Evolutionary conservation across 164 flowering plant species (phyloP), one percentile per base, ranked within the genome.

Genomic region (Sextonia rubra): DNA sequence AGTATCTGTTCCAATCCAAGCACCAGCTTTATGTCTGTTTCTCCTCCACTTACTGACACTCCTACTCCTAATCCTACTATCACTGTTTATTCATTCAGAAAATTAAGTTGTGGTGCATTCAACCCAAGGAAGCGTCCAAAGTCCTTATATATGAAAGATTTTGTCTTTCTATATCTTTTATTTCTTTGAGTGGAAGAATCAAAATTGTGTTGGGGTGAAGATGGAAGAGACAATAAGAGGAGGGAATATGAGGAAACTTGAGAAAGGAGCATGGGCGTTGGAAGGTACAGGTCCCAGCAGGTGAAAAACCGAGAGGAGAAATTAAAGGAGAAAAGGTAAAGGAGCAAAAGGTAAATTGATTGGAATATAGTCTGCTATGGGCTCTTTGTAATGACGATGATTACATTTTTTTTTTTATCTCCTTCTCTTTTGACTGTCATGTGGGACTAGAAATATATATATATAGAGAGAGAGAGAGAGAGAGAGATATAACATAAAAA

Each of bases 241-340:
- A 75, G 24, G 66, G 81, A 80, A 77, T 78, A 75, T 55, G 71
- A 75, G 82, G 69, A 81, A 75, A 76, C 79, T 79, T 76, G 78
- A 70, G 81, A 82, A 82, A 85, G 82, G 87, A 82, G 87, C 73
- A 78, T 76, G 76, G 79, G 82, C 72, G 85, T 70, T 83, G 82
- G 83, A 73, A 73, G 77, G 62, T 64, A 78, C 84, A 85, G 83
- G 87, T 87, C 86, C 86, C 78, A 74, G 79, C 79, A 84, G 83
- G 88, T 85, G 86, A 85, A 74, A 76, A 80, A 83, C n/a, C n/a
- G 81, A 75, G 44, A 37, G 44, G 44, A 83, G 85, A 75, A 72
- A 80, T 83, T 73, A 71, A 81, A 70, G 77, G 49, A 24, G 47
- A 63, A 32, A 30, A 29, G 70, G 68, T 69, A 82, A 78, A 78